Evolutionary conservation across 768 basidiomycete genomes (phyloP), one percentile per base, ranked within the genome.

Genomic region (Coprinopsis marcescibilis): DNA sequence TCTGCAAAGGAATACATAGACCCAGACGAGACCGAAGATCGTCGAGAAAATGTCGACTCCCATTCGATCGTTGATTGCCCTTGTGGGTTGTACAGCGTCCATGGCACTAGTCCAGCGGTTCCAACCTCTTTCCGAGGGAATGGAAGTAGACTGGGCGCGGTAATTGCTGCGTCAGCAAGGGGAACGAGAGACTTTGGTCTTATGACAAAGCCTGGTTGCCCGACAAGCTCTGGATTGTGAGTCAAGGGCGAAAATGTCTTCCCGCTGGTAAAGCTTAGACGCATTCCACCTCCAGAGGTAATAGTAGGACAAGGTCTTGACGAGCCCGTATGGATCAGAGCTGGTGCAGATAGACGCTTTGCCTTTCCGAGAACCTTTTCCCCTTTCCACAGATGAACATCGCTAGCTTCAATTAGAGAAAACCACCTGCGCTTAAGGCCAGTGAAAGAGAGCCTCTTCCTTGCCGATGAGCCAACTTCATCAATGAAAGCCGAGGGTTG

Each of bases 371-470:
- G 8, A 19, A 25, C 10, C 4, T 8, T 13, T n/a, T 39, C n/a
- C 12, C 14, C 38, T 5, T 12, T 20, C n/a, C 12, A 8, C 19
- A 8, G 20, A 10, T 20, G 21, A 11, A 12, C 27, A 3, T 24
- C 8, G 3, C 20, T 30, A 15, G 12, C 27, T 15, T 40, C 46
- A 19, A 48, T 48, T 40, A 48, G 41, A 8, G 47, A 48, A 27
- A 41, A 35, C 39, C 47, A 48, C 20, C 40, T 34, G n/a, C 40
- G 15, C 27, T 47, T 43, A 17, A 48, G 1, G 7, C 20, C 20
- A 13, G 17, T 4, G n/a, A 8, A 2, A 30, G 38, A 4, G 12
- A 17, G 11, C 26, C 14, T 15, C 11, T n/a, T 45, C 5, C 10
- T 12, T 27, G 34, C n/a, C 4, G 23, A 17, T 20, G 20, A 21